Percentiles rank a stretch among this genome's conserved stretches.
Conservation (phyloP, 139 green algal species). For the Tetradesmus obliquus region DNA sequence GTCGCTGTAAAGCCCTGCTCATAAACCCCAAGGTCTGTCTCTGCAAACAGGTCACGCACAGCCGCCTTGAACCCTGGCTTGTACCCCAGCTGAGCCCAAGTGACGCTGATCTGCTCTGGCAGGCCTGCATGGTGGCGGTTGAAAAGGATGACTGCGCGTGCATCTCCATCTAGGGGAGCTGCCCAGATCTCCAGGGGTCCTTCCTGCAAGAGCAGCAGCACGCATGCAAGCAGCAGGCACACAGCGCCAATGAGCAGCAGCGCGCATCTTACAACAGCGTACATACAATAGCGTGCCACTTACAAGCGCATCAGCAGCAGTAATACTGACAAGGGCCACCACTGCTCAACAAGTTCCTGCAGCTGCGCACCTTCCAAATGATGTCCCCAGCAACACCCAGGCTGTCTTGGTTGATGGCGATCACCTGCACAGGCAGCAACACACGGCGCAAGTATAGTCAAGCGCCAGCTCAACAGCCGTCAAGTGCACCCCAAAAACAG, state of each 20-base stretch:
- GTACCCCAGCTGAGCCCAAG: slow-evolving; percentile 59
- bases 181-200: slow-evolving; percentile 61
- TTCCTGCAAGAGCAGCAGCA: neutral
- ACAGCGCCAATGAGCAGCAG: neutral
- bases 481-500: too few relatives aligned
- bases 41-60: slow-evolving; percentile 66
- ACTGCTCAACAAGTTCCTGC: neutral
- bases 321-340: neutral
- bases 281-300: neutral
- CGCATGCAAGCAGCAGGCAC: neutral
- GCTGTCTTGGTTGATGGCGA: slow-evolving; percentile 70
- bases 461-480: too few relatives aligned
- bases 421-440: neutral
- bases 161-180: slow-evolving; percentile 56
- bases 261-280: too few relatives aligned
- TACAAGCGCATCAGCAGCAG: neutral
- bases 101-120: slow-evolving; percentile 55
- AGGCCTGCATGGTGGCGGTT: slow-evolving; percentile 52
- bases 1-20: slow-evolving; percentile 35
- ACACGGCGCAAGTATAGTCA: neutral
- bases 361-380: slow-evolving; percentile 59
- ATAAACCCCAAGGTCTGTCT: slow-evolving; percentile 56
- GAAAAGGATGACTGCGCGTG: slow-evolving; percentile 64
- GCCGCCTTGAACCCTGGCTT: slow-evolving; percentile 28
- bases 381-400: slow-evolving; percentile 74